These are phyloP conservation scores for Litsea cubeba DNA, from an alignment of 164 flowering plant species.

Conservation along the genomic window DNA sequence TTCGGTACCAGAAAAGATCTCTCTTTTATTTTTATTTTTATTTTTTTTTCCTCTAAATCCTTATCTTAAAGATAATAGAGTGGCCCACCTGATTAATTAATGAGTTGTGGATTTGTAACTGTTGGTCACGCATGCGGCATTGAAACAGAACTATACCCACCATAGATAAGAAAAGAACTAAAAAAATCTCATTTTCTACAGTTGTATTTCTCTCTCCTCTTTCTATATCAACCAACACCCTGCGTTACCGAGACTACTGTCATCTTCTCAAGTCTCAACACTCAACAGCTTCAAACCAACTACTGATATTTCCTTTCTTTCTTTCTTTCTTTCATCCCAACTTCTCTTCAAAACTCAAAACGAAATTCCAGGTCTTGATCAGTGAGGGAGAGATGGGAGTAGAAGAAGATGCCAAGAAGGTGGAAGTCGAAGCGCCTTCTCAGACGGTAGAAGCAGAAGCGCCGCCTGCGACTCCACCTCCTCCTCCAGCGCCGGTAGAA, in stretches of 20 bases:
- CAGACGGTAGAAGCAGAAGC: conserved; percentile 1
- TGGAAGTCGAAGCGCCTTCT: conserved; percentile 20
- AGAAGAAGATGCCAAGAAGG: conserved; percentile 6
- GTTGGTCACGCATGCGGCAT: too few relatives aligned
- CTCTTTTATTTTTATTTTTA: too few relatives aligned
- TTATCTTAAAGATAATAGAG: too few relatives aligned
- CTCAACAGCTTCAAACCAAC: background rate
- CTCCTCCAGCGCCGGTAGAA: conserved; percentile 10
- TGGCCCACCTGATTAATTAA: too few relatives aligned
- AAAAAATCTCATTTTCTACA: background rate
- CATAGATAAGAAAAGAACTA: too few relatives aligned
- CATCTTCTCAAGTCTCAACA: too few relatives aligned
- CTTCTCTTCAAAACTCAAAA: background rate
- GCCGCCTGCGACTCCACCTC: conserved; percentile 8
- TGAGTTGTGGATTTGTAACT: too few relatives aligned
- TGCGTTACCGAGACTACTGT: too few relatives aligned
- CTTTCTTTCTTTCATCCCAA: background rate
- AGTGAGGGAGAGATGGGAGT: background rate
- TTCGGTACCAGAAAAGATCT: too few relatives aligned
- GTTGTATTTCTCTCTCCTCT: background rate
- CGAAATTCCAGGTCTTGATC: too few relatives aligned
- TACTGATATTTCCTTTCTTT: background rate
- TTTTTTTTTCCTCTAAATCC: too few relatives aligned
- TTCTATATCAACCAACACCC: background rate
- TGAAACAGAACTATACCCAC: too few relatives aligned